A percentile compares a stretch with the other conserved stretches of the same genome.
Evolutionary conservation across 2,329 filamentous ascomycete species (phyloP).

Genomic region (Cladobotryum protrusum): DNA sequence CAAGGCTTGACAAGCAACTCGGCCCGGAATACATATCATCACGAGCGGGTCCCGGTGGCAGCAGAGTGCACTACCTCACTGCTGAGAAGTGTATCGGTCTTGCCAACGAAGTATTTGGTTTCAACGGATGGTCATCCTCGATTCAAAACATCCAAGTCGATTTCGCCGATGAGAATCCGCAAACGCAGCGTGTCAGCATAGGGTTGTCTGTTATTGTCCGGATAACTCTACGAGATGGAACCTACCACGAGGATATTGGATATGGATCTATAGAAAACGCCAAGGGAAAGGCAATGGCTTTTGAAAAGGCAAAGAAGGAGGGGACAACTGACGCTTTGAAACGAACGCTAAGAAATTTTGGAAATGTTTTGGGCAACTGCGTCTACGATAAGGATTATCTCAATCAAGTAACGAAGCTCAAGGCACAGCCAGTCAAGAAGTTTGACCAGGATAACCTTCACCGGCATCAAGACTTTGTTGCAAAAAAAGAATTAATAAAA

Average conservation of each 20-base stretch:
- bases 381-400: conserved; percentile 96
- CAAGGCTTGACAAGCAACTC: conserved; percentile 82
- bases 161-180: conserved; percentile 81
- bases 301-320: conserved; percentile 98
- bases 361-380: conserved; percentile 96
- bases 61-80: conserved; percentile 88
- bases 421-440: conserved; percentile 62
- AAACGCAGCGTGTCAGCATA: conserved; percentile 72
- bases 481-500: neutral
- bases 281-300: conserved; percentile 89
- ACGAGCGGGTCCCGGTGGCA: conserved; percentile 72
- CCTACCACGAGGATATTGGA: conserved; percentile 96
- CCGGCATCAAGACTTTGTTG: conserved; percentile 66
- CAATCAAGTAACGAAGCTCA: conserved; percentile 82
- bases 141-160: conserved; percentile 93
- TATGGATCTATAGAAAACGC: conserved; percentile 96
- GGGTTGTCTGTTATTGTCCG: conserved; percentile 87
- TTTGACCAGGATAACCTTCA: conserved; percentile 78
- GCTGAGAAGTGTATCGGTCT: conserved; percentile 95
- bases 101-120: conserved; percentile 91
- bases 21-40: conserved; percentile 94
- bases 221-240: conserved; percentile 84
- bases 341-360: conserved; percentile 81
- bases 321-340: conserved; percentile 93
- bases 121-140: conserved; percentile 96